Base-by-base conservation (phyloP, 371 early-diverging fungal genomes). In the Gilbertella persicaria region DNA sequence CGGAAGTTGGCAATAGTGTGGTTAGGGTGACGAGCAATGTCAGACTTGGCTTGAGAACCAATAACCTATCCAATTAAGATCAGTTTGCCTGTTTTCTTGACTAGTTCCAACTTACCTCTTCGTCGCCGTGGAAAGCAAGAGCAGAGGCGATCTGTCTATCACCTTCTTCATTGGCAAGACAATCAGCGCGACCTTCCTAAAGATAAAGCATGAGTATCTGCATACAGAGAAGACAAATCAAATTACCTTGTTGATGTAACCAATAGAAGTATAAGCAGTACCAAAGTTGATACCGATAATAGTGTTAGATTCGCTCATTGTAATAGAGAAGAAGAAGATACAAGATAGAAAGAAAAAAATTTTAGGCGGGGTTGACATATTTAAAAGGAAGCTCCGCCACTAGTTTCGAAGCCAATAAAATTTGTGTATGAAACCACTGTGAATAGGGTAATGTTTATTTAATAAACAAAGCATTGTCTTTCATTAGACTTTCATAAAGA, bases 101-200 rank as follows among this genome's bases (percentile, higher is more conserved):
- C 19, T 37, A 2, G 38, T n/a, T 37, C 1, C 4, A 30, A 30
- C 41, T 52, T 62, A 86, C 89, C 75, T 89, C 91, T 67, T 96
- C 96, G 48, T 88, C 87, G 45, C 87, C 90, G n/a, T 90, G 85
- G 84, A 93, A 94, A 60, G 95, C 94, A 50, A 96, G 88, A 67
- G 85, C 89, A 44, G 92, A 86, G 44, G 98, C 93, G 62, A 95
- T 95, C 74, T 91, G 89, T 66, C 96, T 83, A 71, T 96, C 96
- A 76, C 98, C 98, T 69, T 97, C 98, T 69, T 93, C 95, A 80
- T 97, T 96, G 63, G 98, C 97, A 67, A 97, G 94, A 68, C 93
- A 87, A 62, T 95, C 94, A 53, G 88, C 84, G 62, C 86, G 83
- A 58, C 88, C 90, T 64, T 91, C 91, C 82, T 90, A 66, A 33